Percentiles rank a stretch among this genome's conserved stretches.
phyloP scores from a whole-genome alignment of 2,329 filamentous ascomycete species.

The Fusarium floridanum region DNA sequence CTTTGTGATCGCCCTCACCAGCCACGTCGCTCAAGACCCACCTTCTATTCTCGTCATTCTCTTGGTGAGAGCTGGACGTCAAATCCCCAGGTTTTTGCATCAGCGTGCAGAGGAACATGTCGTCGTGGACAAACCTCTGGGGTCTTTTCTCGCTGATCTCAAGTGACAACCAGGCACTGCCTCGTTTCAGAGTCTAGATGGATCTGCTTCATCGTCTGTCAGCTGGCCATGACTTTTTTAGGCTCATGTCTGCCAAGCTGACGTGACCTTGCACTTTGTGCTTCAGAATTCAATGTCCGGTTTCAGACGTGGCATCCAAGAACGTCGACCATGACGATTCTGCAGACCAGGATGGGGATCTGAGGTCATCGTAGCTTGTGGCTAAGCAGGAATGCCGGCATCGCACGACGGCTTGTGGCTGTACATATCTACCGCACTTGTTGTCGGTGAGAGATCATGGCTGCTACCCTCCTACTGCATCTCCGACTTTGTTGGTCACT shows the following conservation, averaged over 20 bases:
- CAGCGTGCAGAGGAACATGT: slow-evolving; percentile 22
- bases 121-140: slow-evolving; percentile 17
- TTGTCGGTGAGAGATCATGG: slow-evolving; percentile 5
- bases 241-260: slow-evolving; percentile 1
- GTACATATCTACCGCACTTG: neutral
- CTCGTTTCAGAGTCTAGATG: slow-evolving; percentile 32
- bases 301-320: slow-evolving; percentile 26
- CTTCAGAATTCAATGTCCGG: slow-evolving; percentile 24
- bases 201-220: slow-evolving; percentile 25
- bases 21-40: slow-evolving; percentile 35
- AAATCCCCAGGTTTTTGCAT: slow-evolving; percentile 22
- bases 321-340: slow-evolving; percentile 7
- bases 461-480: slow-evolving; percentile 4
- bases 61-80: neutral
- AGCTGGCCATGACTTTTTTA: neutral
- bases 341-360: neutral
- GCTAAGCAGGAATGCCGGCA: slow-evolving; percentile 9
- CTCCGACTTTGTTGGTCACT: slow-evolving; percentile 1
- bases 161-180: slow-evolving; percentile 15
- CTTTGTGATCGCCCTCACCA: slow-evolving; percentile 29
- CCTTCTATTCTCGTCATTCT: slow-evolving; percentile 35
- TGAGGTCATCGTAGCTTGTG: slow-evolving; percentile 23
- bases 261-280: slow-evolving; percentile 13
- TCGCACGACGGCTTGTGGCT: slow-evolving; percentile 19
- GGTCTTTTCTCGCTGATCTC: slow-evolving; percentile 12